A percentile compares a stretch with the other conserved stretches of the same genome.
These are phyloP conservation scores for Trametes pubescens DNA, from an alignment of 1,284 basidiomycete genomes.

Conservation along the genomic window DNA sequence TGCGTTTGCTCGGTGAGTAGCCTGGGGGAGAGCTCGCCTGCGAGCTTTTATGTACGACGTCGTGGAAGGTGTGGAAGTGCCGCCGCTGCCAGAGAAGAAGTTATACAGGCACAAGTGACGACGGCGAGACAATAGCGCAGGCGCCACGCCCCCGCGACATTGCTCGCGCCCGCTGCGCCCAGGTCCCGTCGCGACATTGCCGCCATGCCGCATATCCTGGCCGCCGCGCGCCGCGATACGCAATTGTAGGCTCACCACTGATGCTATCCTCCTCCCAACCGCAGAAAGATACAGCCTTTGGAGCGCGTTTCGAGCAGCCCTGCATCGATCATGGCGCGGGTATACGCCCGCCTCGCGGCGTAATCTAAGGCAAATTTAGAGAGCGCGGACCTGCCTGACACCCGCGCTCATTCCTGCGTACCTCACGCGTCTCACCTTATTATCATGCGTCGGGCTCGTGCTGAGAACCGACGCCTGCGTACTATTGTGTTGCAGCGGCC, in stretches of 20 bases:
- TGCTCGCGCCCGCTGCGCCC: slow-evolving; percentile 21
- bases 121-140: slow-evolving; percentile 28
- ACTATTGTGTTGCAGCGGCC: slow-evolving; percentile 21
- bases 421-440: slow-evolving; percentile 19
- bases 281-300: slow-evolving; percentile 8
- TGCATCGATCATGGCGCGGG: slow-evolving; percentile 8
- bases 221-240: slow-evolving; percentile 1
- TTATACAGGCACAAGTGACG: slow-evolving; percentile 28
- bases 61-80: slow-evolving; percentile 8
- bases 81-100: slow-evolving; percentile 14
- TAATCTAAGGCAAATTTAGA: slow-evolving; percentile 22
- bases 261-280: slow-evolving; percentile 20
- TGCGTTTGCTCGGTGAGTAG: slow-evolving; percentile 20
- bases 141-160: slow-evolving; percentile 24
- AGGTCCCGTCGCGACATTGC: slow-evolving; percentile 24
- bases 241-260: slow-evolving; percentile 17
- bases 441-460: slow-evolving; percentile 6
- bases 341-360: slow-evolving; percentile 3
- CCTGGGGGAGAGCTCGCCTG: not conserved
- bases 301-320: not conserved
- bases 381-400: slow-evolving; percentile 14
- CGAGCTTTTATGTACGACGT: slow-evolving; percentile 24
- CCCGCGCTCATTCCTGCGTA: slow-evolving; percentile 7
- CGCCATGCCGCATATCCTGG: not conserved
- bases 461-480: slow-evolving; percentile 3